A percentile compares a stretch with the other conserved stretches of the same genome.
Evolutionary conservation across 331 rosid genomes (phyloP).

Genomic region (Pyracantha coccinea): DNA sequence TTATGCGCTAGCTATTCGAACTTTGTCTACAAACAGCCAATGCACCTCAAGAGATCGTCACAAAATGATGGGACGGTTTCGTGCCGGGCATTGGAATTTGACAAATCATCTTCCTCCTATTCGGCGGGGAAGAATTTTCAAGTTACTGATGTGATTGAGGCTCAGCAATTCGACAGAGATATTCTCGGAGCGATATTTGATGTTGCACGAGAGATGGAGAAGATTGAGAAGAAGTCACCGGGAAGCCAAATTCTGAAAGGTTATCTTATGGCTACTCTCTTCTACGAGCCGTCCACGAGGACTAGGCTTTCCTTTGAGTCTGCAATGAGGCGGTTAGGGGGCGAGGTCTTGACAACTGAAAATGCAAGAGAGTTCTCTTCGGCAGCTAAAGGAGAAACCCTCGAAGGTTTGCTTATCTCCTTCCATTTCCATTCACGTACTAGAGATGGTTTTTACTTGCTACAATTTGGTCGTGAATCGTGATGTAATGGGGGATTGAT

Average conservation of each 20-base stretch:
- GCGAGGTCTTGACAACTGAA: slow-evolving; percentile 87
- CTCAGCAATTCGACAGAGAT: slow-evolving; percentile 79
- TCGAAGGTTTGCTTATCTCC: slow-evolving; percentile 50
- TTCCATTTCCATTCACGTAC: slow-evolving; percentile 10
- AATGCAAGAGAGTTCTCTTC: slow-evolving; percentile 92
- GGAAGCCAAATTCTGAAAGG: slow-evolving; percentile 70
- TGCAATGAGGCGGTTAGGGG: slow-evolving; percentile 93
- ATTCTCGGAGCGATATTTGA: slow-evolving; percentile 25
- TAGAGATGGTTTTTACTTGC: not conserved
- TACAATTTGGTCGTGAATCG: not conserved
- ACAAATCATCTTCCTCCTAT: slow-evolving; percentile 34
- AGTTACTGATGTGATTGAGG: slow-evolving; percentile 76
- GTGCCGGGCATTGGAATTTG: slow-evolving; percentile 36
- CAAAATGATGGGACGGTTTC: slow-evolving; percentile 14
- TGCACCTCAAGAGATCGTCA: slow-evolving; percentile 2
- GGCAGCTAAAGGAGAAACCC: slow-evolving; percentile 94
- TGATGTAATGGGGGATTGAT: not conserved
- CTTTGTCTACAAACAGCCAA: slow-evolving; percentile 13
- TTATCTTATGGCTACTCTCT: slow-evolving; percentile 86
- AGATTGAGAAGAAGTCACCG: slow-evolving; percentile 57
- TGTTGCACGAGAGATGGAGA: slow-evolving; percentile 76
- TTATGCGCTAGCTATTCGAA: slow-evolving; percentile 13
- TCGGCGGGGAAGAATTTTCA: slow-evolving; percentile 51
- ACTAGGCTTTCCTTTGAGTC: slow-evolving; percentile 94
- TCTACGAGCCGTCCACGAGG: slow-evolving; percentile 93